These are phyloP conservation scores for Blastocystis sp. DNA, from an alignment of 352 stramenopile genomes.

Conservation along the genomic window DNA sequence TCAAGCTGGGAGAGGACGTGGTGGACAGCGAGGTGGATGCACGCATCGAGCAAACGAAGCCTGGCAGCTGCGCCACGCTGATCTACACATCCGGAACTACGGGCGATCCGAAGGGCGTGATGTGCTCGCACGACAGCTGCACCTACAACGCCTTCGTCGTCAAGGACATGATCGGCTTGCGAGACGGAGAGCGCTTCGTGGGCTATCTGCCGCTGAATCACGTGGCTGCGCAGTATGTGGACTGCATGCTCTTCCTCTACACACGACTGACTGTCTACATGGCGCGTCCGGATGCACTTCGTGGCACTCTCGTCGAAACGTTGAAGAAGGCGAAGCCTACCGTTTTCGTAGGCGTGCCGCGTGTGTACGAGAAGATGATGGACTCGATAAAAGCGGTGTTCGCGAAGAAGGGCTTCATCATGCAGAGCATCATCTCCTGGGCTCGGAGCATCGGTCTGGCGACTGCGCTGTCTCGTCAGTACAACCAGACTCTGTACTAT, in stretches of 20 bases:
- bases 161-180: not conserved
- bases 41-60: constrained; percentile 49
- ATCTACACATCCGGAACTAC: constrained; percentile 67
- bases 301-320: constrained; percentile 71
- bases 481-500: constrained; percentile 74
- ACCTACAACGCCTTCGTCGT: constrained; percentile 54
- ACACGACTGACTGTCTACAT: constrained; percentile 70
- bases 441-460: constrained; percentile 73
- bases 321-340: constrained; percentile 73
- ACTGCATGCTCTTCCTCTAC: constrained; percentile 68
- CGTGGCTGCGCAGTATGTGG: constrained; percentile 69
- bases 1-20: constrained; percentile 63
- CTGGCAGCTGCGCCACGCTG: constrained; percentile 63
- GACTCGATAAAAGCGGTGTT: constrained; percentile 71
- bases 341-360: constrained; percentile 77
- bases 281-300: constrained; percentile 74
- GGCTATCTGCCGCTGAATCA: constrained; percentile 69
- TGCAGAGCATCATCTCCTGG: constrained; percentile 81
- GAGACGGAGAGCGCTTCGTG: constrained; percentile 65
- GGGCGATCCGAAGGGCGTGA: constrained; percentile 66
- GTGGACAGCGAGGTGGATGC: constrained; percentile 56
- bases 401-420: constrained; percentile 77
- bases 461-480: constrained; percentile 72
- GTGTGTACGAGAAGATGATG: constrained; percentile 76
- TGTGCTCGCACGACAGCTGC: constrained; percentile 66